These are phyloP conservation scores for Talaromyces amestolkiae DNA, from an alignment of 2,329 filamentous ascomycete species.

Conservation along the genomic window DNA sequence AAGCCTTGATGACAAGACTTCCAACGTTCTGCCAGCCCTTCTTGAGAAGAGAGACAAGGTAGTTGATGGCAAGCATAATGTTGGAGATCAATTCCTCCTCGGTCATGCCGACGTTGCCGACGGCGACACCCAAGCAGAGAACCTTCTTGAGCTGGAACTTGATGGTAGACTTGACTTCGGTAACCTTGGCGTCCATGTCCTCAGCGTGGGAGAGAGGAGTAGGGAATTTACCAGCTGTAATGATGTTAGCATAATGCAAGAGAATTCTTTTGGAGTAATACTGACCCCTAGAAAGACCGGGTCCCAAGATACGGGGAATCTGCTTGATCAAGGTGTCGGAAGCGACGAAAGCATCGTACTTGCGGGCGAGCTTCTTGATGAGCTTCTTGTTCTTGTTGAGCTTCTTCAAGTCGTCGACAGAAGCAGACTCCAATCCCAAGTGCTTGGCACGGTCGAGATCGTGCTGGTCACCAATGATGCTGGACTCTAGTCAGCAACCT, in stretches of 20 bases:
- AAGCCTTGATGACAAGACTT: constrained; percentile 99
- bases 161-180: constrained; percentile 99
- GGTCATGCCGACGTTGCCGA: constrained; percentile 97
- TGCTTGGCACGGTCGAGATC: constrained; percentile 99
- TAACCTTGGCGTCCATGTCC: constrained; percentile 92
- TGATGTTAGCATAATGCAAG: constrained; percentile 4
- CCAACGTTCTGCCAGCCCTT: constrained; percentile 99
- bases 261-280: not conserved
- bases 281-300: constrained; percentile 93
- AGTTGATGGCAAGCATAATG: constrained; percentile 99
- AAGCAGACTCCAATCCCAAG: constrained; percentile 97
- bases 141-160: constrained; percentile 99
- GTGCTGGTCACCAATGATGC: constrained; percentile 89
- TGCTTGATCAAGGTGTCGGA: constrained; percentile 99
- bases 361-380: constrained; percentile 99
- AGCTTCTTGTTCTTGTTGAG: constrained; percentile 99
- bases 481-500: constrained; percentile 32
- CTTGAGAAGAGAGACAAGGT: constrained; percentile 98
- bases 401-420: constrained; percentile 98
- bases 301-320: constrained; percentile 98
- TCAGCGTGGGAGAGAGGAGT: constrained; percentile 96
- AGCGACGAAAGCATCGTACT: constrained; percentile 99
- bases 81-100: constrained; percentile 95
- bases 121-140: constrained; percentile 98
- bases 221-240: constrained; percentile 95